These are phyloP conservation scores for Nitzschia sp. DNA, from an alignment of 108 stramenopile species.

Conservation along the genomic window DNA sequence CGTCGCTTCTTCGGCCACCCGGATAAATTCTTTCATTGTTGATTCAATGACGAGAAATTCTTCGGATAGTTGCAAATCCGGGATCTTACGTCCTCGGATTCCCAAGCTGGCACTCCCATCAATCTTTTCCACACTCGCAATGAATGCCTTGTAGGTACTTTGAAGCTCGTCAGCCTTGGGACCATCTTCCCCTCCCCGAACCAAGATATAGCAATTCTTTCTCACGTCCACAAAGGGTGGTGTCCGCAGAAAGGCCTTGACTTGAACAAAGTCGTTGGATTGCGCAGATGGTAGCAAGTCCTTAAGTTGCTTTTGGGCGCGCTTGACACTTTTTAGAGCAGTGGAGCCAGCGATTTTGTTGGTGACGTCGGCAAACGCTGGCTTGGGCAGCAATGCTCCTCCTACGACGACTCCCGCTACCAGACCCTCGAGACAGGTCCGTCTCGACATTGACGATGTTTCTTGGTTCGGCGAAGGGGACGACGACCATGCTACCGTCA, in stretches of 20 bases:
- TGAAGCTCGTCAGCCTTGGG: constrained; percentile 43
- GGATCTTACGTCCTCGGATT: constrained; percentile 33
- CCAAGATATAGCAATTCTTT: constrained; percentile 43
- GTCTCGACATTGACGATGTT: not conserved
- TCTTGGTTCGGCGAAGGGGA: not conserved
- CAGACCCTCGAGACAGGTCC: not conserved
- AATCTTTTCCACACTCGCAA: constrained; percentile 45
- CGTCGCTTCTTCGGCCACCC: constrained; percentile 24
- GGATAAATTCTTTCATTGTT: constrained; percentile 23
- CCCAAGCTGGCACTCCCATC: constrained; percentile 51
- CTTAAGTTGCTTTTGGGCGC: constrained; percentile 38
- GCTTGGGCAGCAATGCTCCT: not conserved
- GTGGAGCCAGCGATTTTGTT: constrained; percentile 59
- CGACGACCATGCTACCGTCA: not conserved
- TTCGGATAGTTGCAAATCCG: constrained; percentile 12
- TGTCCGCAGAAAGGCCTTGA: constrained; percentile 45
- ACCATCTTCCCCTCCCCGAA: constrained; percentile 61
- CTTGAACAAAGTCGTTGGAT: constrained; percentile 36
- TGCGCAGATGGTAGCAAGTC: constrained; percentile 11
- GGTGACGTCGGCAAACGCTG: constrained; percentile 58
- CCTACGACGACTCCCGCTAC: constrained; percentile 5
- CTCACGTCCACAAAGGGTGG: constrained; percentile 47
- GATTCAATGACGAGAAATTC: constrained; percentile 20
- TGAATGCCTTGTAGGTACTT: constrained; percentile 44
- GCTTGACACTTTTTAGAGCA: constrained; percentile 50